Evolutionary conservation across 2,329 filamentous ascomycete genomes (phyloP).

Genomic region (Apiospora rasikravindrae): DNA sequence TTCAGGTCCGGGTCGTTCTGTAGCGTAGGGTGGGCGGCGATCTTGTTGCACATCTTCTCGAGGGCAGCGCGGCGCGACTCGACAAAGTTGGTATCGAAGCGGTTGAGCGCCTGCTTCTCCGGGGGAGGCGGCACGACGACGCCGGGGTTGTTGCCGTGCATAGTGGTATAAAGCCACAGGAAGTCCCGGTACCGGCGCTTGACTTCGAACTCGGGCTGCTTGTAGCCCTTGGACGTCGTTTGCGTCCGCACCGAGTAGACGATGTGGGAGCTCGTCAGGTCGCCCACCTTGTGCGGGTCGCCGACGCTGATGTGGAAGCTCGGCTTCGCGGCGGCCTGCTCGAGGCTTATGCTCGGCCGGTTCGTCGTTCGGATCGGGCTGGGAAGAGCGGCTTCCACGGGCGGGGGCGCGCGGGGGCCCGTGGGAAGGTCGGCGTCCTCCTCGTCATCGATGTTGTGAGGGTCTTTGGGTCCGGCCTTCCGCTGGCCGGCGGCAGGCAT

Average conservation of each 20-base stretch:
- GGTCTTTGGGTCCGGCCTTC: constrained; percentile 55
- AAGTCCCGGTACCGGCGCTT: constrained; percentile 96
- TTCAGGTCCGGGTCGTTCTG: constrained; percentile 95
- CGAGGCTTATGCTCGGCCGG: constrained; percentile 84
- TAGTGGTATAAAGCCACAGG: constrained; percentile 93
- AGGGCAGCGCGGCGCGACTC: constrained; percentile 89
- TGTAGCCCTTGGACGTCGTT: constrained; percentile 96
- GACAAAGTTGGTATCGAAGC: constrained; percentile 96
- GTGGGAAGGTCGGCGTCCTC: constrained; percentile 60
- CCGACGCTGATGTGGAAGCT: constrained; percentile 90
- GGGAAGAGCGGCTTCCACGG: constrained; percentile 62
- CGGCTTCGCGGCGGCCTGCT: constrained; percentile 86
- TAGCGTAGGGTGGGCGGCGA: constrained; percentile 82
- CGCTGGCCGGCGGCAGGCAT: constrained; percentile 54
- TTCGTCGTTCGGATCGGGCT: constrained; percentile 57
- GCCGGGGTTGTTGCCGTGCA: constrained; percentile 93
- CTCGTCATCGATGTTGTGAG: constrained; percentile 73
- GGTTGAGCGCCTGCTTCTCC: constrained; percentile 95
- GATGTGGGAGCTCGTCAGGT: constrained; percentile 95
- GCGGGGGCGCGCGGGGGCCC: constrained; percentile 69
- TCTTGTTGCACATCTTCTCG: constrained; percentile 98
- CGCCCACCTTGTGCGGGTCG: constrained; percentile 97
- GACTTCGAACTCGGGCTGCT: constrained; percentile 89
- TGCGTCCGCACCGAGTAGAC: constrained; percentile 95
- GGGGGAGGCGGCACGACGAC: constrained; percentile 94